These are phyloP conservation scores for Kodamaea neixiangensis DNA, from an alignment of 805 yeast genomes.

Conservation along the genomic window DNA sequence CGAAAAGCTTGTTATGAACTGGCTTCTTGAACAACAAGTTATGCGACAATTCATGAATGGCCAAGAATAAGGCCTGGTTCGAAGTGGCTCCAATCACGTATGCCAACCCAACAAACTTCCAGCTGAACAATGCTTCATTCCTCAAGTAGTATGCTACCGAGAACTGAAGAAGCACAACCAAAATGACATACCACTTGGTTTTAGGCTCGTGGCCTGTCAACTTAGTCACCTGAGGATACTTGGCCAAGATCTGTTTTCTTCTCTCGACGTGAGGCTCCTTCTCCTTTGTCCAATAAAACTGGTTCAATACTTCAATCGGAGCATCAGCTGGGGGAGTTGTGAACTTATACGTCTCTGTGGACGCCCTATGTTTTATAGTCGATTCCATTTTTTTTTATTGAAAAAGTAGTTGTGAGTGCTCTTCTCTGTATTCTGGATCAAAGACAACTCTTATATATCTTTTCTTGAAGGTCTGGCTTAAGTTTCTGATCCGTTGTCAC, in stretches of 20 bases:
- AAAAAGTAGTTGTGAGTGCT: neutral
- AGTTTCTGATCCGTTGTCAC: neutral
- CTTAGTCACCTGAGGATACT: conserved; percentile 77
- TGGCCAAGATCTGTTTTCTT: conserved; percentile 69
- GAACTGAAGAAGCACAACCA: conserved; percentile 71
- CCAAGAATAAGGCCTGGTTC: conserved; percentile 79
- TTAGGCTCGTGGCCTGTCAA: conserved; percentile 84
- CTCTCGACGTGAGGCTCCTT: conserved; percentile 80
- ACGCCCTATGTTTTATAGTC: conserved; percentile 21
- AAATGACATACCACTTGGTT: conserved; percentile 72
- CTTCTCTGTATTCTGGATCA: neutral
- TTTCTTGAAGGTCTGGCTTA: neutral
- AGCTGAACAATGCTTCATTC: conserved; percentile 51
- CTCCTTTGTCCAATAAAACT: conserved; percentile 82
- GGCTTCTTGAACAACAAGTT: conserved; percentile 83
- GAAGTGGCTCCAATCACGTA: conserved; percentile 85
- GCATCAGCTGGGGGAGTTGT: conserved; percentile 44
- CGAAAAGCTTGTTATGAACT: conserved; percentile 70
- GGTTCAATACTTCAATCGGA: conserved; percentile 47
- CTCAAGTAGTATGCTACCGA: conserved; percentile 61
- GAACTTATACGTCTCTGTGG: conserved; percentile 31
- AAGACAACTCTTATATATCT: neutral
- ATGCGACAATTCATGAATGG: conserved; percentile 87
- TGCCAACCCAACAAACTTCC: conserved; percentile 61
- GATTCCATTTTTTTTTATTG: neutral